These are phyloP conservation scores for Dipodascus geniculatus DNA, from an alignment of 805 yeast genomes.

Conservation along the genomic window DNA sequence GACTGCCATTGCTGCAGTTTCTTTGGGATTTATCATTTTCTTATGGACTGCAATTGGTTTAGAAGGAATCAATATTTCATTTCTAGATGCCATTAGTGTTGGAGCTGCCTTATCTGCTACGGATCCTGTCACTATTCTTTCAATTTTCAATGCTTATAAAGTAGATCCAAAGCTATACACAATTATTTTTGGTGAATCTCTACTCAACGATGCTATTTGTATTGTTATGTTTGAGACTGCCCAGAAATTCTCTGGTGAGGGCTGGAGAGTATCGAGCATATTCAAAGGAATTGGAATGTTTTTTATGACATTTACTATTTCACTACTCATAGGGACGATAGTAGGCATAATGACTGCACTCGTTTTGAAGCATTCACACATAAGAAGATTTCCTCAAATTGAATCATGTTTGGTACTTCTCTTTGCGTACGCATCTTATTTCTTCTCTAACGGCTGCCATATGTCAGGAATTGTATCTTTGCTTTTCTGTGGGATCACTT, in stretches of 20 bases:
- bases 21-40: conserved; percentile 75
- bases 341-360: conserved; percentile 85
- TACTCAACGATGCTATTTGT: conserved; percentile 93
- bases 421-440: conserved; percentile 91
- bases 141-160: conserved; percentile 93
- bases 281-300: conserved; percentile 92
- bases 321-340: conserved; percentile 78
- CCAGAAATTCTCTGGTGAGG: conserved; percentile 86
- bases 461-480: conserved; percentile 98
- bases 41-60: conserved; percentile 87
- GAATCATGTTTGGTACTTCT: conserved; percentile 87
- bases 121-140: conserved; percentile 93
- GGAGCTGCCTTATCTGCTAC: conserved; percentile 98
- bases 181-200: conserved; percentile 91
- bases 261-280: conserved; percentile 40
- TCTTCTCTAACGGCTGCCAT: conserved; percentile 97
- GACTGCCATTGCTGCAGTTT: conserved; percentile 83
- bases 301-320: conserved; percentile 83
- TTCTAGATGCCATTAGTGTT: conserved; percentile 94
- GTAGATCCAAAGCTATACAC: conserved; percentile 97
- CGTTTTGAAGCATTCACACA: conserved; percentile 80
- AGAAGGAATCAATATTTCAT: conserved; percentile 78
- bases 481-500: conserved; percentile 89
- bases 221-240: conserved; percentile 99
- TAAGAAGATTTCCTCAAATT: conserved; percentile 90